Evolutionary conservation across 2,329 filamentous ascomycete species (phyloP).

Genomic region (Zarea fungicola): DNA sequence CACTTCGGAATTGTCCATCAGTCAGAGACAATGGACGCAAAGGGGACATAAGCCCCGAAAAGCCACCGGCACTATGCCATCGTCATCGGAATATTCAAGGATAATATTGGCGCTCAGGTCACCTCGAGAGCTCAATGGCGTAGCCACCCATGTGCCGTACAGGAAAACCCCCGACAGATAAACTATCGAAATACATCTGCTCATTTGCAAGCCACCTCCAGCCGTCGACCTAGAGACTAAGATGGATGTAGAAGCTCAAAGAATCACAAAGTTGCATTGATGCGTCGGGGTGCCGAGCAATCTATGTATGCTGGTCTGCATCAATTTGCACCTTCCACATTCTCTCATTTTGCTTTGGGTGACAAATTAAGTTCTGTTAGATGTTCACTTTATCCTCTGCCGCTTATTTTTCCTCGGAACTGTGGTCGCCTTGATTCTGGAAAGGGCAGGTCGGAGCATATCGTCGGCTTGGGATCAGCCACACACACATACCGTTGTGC

Average conservation of each 20-base stretch:
- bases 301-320: too few species aligned
- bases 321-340: constrained; percentile 4
- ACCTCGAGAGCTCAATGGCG: too few species aligned
- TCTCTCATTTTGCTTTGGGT: neutral
- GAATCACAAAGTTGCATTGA: constrained; percentile 2
- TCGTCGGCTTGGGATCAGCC: neutral
- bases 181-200: too few species aligned
- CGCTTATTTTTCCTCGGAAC: neutral
- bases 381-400: neutral
- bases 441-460: constrained; percentile 4
- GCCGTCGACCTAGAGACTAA: neutral
- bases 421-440: neutral
- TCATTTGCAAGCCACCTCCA: neutral
- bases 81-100: too few species aligned
- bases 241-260: constrained; percentile 5
- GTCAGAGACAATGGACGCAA: too few species aligned
- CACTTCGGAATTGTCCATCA: too few species aligned
- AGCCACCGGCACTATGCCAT: too few species aligned
- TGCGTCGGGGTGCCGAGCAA: too few species aligned
- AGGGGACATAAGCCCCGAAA: too few species aligned
- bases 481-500: neutral
- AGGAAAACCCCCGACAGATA: too few species aligned
- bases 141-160: too few species aligned
- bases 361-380: neutral
- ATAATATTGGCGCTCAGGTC: too few species aligned